These are phyloP conservation scores for Hawksworthiomyces lignivorus DNA, from an alignment of 2,329 filamentous ascomycete species.

Conservation along the genomic window DNA sequence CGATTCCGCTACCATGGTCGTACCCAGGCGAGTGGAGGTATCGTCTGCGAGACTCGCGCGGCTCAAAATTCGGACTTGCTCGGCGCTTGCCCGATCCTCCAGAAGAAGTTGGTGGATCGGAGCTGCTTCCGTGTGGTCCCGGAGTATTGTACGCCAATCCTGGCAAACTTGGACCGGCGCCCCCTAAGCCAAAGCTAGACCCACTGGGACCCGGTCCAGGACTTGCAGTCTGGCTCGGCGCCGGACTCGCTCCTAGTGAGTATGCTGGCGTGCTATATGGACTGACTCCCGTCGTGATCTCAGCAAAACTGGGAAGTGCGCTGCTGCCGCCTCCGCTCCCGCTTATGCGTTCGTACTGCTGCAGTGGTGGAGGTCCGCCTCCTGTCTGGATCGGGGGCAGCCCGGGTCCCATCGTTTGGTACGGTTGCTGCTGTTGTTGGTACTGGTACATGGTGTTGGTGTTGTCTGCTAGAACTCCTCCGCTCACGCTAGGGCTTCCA, in stretches of 20 bases:
- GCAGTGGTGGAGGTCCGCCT: background rate
- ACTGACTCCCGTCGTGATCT: constrained; percentile 56
- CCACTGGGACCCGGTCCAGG: constrained; percentile 34
- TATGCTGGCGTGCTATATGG: constrained; percentile 54
- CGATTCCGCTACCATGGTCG: constrained; percentile 13
- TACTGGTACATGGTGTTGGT: constrained; percentile 20
- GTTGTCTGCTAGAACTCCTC: constrained; percentile 6
- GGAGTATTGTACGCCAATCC: background rate
- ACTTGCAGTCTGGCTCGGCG: constrained; percentile 33
- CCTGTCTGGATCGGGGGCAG: constrained; percentile 46
- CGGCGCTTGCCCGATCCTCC: constrained; percentile 39
- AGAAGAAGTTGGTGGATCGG: constrained; percentile 5
- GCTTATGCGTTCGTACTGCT: constrained; percentile 13
- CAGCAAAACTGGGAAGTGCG: constrained; percentile 52
- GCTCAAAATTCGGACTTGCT: constrained; percentile 40
- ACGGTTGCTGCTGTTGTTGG: constrained; percentile 17
- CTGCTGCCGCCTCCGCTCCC: constrained; percentile 11
- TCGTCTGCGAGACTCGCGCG: constrained; percentile 38
- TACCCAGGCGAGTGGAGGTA: constrained; percentile 25
- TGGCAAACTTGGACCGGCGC: no score
- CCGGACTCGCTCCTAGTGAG: constrained; percentile 32
- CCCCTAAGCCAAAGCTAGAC: constrained; percentile 1
- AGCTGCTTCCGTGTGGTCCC: background rate
- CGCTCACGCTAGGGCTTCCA: no score
- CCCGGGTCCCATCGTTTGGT: constrained; percentile 27